These are phyloP conservation scores for Kodamaea kakaduensis DNA, from an alignment of 805 yeast species.

Conservation along the genomic window DNA sequence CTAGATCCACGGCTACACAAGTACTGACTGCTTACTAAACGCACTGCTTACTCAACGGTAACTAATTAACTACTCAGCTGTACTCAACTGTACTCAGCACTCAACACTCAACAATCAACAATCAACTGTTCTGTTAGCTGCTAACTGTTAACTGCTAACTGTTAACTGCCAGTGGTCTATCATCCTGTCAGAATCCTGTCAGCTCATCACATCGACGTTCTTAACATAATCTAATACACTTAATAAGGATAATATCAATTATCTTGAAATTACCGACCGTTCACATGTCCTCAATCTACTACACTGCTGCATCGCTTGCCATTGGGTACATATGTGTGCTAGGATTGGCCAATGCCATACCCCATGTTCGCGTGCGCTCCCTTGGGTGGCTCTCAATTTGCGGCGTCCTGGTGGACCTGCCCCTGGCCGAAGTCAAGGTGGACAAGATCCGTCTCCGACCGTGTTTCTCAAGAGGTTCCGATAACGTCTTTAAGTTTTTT, in stretches of 20 bases:
- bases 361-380: constrained; percentile 23
- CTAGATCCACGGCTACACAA: too few relatives aligned
- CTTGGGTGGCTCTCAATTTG: constrained; percentile 30
- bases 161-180: too few relatives aligned
- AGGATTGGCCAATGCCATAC: constrained; percentile 22
- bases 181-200: too few relatives aligned
- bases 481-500: constrained; percentile 25
- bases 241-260: too few relatives aligned
- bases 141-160: too few relatives aligned
- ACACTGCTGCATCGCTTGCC: constrained; percentile 6
- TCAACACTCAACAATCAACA: too few relatives aligned
- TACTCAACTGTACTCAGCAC: too few relatives aligned
- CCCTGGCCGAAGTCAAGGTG: constrained; percentile 14
- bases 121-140: too few relatives aligned
- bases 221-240: constrained; percentile 1
- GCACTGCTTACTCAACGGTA: too few relatives aligned
- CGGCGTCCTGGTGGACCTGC: constrained; percentile 20
- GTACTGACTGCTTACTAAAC: too few relatives aligned
- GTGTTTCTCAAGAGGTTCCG: constrained; percentile 19
- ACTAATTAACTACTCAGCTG: too few relatives aligned
- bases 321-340: constrained; percentile 17
- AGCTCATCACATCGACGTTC: background rate
- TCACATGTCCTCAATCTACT: constrained; percentile 3
- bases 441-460: constrained; percentile 19
- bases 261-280: background rate